Evolutionary conservation across 192 early-diverging fungal species (phyloP).

Genomic region (Entomortierella lignicola): DNA sequence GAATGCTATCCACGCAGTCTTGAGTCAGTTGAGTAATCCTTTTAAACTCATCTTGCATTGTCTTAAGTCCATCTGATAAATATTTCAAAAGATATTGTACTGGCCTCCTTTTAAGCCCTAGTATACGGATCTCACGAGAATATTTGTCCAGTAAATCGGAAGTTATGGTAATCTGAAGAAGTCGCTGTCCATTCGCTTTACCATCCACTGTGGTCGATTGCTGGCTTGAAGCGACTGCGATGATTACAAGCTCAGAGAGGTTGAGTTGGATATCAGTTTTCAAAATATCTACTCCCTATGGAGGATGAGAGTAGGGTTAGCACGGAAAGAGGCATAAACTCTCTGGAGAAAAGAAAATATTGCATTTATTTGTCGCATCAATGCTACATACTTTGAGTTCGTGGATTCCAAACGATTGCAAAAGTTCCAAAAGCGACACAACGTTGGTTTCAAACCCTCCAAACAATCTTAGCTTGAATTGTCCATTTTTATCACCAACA

Average conservation of each 20-base stretch:
- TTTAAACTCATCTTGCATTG: slow-evolving; percentile 26
- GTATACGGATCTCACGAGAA: slow-evolving; percentile 21
- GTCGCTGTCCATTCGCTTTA: not conserved
- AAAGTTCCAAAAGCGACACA: slow-evolving; percentile 10
- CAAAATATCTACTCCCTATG: slow-evolving; percentile 11
- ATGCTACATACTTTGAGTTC: slow-evolving; percentile 4
- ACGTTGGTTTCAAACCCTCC: slow-evolving; percentile 29
- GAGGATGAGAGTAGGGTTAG: not conserved
- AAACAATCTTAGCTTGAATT: slow-evolving; percentile 21
- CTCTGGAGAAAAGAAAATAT: too few species aligned
- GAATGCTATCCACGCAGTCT: slow-evolving; percentile 22
- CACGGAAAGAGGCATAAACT: too few species aligned
- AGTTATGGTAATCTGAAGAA: slow-evolving; percentile 19
- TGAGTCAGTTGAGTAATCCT: slow-evolving; percentile 22
- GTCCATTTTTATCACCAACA: slow-evolving; percentile 5
- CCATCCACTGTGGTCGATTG: not conserved
- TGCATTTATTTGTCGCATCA: not conserved
- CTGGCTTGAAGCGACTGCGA: slow-evolving; percentile 5
- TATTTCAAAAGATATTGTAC: slow-evolving; percentile 22
- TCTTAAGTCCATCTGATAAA: slow-evolving; percentile 14
- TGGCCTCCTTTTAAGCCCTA: slow-evolving; percentile 23
- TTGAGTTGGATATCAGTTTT: slow-evolving; percentile 15
- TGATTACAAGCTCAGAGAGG: slow-evolving; percentile 25
- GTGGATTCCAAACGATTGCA: slow-evolving; percentile 1
- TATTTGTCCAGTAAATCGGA: slow-evolving; percentile 12